A percentile compares a stretch with the other conserved stretches of the same genome.
These are phyloP conservation scores for Aureobasidium sp. DNA, from an alignment of 2,329 filamentous ascomycete species.

Conservation along the genomic window DNA sequence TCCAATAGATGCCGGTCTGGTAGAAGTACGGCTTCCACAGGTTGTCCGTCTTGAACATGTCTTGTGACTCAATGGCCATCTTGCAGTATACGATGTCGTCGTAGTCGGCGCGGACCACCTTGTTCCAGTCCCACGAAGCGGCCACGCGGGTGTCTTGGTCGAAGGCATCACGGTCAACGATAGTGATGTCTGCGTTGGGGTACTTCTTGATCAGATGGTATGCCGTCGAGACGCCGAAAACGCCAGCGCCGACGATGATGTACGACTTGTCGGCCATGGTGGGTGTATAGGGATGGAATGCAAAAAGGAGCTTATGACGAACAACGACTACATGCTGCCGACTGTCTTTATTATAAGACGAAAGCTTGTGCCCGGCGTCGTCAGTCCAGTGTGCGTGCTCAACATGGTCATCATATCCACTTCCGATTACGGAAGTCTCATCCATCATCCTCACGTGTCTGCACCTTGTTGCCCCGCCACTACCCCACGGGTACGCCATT, in stretches of 20 bases:
- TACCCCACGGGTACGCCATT: neutral
- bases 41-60: conserved; percentile 50
- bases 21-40: conserved; percentile 47
- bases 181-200: conserved; percentile 31
- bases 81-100: conserved; percentile 54
- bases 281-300: neutral
- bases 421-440: conserved; percentile 9
- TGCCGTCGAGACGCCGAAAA: conserved; percentile 33
- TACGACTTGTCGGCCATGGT: conserved; percentile 18
- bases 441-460: conserved; percentile 1
- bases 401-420: conserved; percentile 9
- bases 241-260: conserved; percentile 28
- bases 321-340: conserved; percentile 4
- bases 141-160: conserved; percentile 34
- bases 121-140: conserved; percentile 66
- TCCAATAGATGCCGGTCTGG: conserved; percentile 44
- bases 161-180: conserved; percentile 31
- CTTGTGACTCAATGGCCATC: conserved; percentile 57
- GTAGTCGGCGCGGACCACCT: conserved; percentile 63
- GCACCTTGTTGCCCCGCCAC: neutral
- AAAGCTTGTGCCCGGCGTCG: neutral
- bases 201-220: conserved; percentile 33
- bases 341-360: conserved; percentile 1
- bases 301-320: neutral
- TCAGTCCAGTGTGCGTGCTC: neutral